A percentile compares a stretch with the other conserved stretches of the same genome.
Conservation (phyloP, 139 green algal genomes). For the Nannochloris sp. region DNA sequence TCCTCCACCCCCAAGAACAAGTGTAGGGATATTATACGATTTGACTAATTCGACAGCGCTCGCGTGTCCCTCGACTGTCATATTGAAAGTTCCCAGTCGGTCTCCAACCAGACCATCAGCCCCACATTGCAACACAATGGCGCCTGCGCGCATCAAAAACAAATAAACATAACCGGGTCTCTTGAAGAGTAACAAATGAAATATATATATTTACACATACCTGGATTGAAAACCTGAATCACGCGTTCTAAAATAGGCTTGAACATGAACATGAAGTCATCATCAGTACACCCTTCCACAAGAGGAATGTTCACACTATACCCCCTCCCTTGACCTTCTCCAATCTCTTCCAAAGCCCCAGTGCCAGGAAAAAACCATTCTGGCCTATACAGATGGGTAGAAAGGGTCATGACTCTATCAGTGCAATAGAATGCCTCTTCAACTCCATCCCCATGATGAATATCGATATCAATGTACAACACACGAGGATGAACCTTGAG, state of each 20-base stretch:
- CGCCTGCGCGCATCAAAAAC: constrained; percentile 10
- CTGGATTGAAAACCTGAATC: constrained; percentile 67
- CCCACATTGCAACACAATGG: constrained; percentile 75
- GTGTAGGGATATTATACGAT: constrained; percentile 75
- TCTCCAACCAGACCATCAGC: constrained; percentile 85
- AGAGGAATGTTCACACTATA: constrained; percentile 81
- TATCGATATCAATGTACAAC: constrained; percentile 86
- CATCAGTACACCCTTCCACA: constrained; percentile 51
- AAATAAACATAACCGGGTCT: too few relatives aligned
- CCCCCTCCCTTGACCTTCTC: constrained; percentile 41
- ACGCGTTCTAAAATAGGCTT: constrained; percentile 63
- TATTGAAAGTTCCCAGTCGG: constrained; percentile 86
- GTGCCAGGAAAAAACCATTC: constrained; percentile 79
- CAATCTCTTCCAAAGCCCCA: constrained; percentile 51
- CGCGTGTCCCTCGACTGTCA: constrained; percentile 76
- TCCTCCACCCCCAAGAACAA: constrained; percentile 78
- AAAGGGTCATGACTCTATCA: constrained; percentile 81
- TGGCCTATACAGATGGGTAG: constrained; percentile 82
- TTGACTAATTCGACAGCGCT: constrained; percentile 87
- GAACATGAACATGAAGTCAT: constrained; percentile 63
- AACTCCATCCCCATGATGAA: constrained; percentile 97
- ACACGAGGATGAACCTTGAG: constrained; percentile 85
- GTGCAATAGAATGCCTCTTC: constrained; percentile 92
- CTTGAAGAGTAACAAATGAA: too few relatives aligned
- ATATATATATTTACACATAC: too few relatives aligned